A percentile compares a stretch with the other conserved stretches of the same genome.
Evolutionary conservation across 2,329 filamentous ascomycete species (phyloP).

Genomic region (Hymenoscyphus fraxineus): DNA sequence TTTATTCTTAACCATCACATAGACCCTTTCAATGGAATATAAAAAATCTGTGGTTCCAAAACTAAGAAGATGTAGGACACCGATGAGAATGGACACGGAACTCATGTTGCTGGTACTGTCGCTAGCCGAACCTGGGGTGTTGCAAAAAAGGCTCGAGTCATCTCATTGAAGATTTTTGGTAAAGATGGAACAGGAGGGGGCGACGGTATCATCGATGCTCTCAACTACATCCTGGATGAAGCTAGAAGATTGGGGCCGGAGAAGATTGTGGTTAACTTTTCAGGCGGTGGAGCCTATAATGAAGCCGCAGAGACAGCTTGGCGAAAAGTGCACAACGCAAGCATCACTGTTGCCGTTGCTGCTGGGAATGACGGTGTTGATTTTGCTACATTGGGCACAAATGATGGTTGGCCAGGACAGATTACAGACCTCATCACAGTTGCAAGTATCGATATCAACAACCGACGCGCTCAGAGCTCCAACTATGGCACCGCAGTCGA

Average conservation of each 20-base stretch:
- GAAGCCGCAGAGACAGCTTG: constrained; percentile 46
- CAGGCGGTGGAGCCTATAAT: constrained; percentile 46
- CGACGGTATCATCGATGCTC: constrained; percentile 37
- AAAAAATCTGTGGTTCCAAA: no score
- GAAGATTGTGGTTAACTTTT: constrained; percentile 53
- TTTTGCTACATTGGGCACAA: no score
- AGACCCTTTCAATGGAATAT: no score
- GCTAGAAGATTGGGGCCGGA: background rate
- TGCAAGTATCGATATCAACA: constrained; percentile 43
- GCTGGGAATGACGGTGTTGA: no score
- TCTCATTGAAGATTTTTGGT: constrained; percentile 40
- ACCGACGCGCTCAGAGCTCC: constrained; percentile 43
- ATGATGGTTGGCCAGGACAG: no score
- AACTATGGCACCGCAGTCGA: constrained; percentile 50
- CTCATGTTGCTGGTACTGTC: constrained; percentile 41
- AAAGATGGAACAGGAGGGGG: constrained; percentile 32
- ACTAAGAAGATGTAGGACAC: no score
- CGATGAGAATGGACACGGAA: constrained; percentile 44
- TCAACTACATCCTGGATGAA: constrained; percentile 36
- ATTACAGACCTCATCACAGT: constrained; percentile 41
- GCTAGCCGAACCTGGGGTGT: constrained; percentile 40
- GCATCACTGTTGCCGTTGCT: no score
- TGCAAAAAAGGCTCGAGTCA: constrained; percentile 37
- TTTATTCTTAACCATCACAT: no score
- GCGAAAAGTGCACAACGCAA: constrained; percentile 44